These are phyloP conservation scores for Boletus reticulatus DNA, from an alignment of 768 basidiomycete genomes.

Conservation along the genomic window DNA sequence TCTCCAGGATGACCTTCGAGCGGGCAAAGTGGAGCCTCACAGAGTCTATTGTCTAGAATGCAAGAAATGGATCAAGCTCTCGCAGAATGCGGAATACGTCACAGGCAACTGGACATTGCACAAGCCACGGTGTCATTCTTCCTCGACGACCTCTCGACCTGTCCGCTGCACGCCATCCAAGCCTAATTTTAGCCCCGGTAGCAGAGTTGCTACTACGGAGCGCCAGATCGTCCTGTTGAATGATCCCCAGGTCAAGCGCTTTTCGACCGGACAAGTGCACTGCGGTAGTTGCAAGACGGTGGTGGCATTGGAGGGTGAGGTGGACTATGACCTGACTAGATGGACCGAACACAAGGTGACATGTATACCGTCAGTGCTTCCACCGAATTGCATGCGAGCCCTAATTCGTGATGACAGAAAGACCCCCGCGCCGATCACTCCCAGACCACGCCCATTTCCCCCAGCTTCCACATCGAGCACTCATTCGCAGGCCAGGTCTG, in stretches of 20 bases:
- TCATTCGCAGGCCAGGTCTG: conserved; percentile 8
- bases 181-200: conserved; percentile 44
- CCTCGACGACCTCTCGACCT: conserved; percentile 33
- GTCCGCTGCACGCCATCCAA: conserved; percentile 16
- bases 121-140: conserved; percentile 43
- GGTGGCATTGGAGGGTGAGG: conserved; percentile 45
- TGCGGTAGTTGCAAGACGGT: conserved; percentile 51
- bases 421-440: conserved; percentile 18
- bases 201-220: conserved; percentile 59
- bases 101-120: conserved; percentile 56
- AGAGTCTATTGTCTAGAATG: conserved; percentile 60
- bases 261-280: conserved; percentile 42
- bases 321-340: conserved; percentile 56
- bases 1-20: conserved; percentile 53
- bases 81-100: conserved; percentile 38
- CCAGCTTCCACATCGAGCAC: conserved; percentile 18
- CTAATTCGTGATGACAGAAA: conserved; percentile 15
- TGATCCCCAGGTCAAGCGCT: conserved; percentile 56
- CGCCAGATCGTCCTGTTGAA: conserved; percentile 62
- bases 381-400: background rate
- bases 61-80: conserved; percentile 59
- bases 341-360: conserved; percentile 63
- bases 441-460: conserved; percentile 12
- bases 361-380: conserved; percentile 41
- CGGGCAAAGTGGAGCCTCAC: conserved; percentile 47